Base-by-base conservation (phyloP, 2,329 filamentous ascomycete genomes). In the Diaporthe sp. region DNA sequence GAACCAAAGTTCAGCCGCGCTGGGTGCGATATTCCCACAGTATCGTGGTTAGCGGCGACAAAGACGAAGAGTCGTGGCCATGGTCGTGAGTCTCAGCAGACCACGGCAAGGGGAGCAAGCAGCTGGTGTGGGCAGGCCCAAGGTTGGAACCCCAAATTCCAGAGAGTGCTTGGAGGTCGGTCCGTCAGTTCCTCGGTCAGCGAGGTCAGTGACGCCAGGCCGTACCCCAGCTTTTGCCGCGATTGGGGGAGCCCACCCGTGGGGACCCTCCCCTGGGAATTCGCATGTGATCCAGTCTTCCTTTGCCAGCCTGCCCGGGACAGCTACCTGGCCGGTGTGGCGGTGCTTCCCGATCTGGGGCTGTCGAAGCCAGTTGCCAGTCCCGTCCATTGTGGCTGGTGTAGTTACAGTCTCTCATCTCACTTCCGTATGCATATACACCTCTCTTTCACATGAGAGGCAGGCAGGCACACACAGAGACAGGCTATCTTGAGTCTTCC, bases 171-270 rank as follows among this genome's bases (percentile, higher is more conserved):
- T 53, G 65, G 65, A 68, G 47, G 47, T 39, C 65, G 63, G 47
- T 20, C 31, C 28, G 22, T 53, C 65, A 70, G 65, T 70, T 70
- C 65, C 65, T 70, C 65, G 65, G 65, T 42, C 65, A 70, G 65
- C 22, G 65, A 53, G 34, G 49, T n/a, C 65, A 68, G 65, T 68
- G 65, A 70, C 65, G 65, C 49, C 65, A 28, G 49, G 4, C 65
- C 2, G 15, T 70, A 70, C 65, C 65, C 49, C 65, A 70, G 65
- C 49, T 70, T 70, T 70, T 70, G 65, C 65, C 65, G 65, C 65
- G 31, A 68, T 68, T 68, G 65, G 65, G 65, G 65, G 65, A n/a
- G 39, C 15, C 28, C 47, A 53, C 47, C 47, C 65, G 47, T 53
- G 65, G 65, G 65, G 49, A 42, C 10, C 44, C 49, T 53, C 65